phyloP scores from a whole-genome alignment of 768 basidiomycete species.

The Trametes villosa region DNA sequence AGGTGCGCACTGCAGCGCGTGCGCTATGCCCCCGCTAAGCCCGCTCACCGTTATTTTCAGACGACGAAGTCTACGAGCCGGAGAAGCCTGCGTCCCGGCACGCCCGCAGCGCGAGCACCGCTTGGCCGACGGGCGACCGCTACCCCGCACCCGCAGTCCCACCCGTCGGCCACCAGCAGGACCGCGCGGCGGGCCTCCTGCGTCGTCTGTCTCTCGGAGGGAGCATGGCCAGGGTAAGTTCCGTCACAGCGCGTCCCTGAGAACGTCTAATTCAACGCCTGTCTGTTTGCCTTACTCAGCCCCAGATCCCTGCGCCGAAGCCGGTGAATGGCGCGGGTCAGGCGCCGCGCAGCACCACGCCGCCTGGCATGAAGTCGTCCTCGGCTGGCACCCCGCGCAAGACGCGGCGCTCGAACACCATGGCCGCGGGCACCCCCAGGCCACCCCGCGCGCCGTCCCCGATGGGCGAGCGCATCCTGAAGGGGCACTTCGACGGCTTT shows the following conservation, averaged over 20 bases:
- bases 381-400: constrained; percentile 29
- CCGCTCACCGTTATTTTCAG: background rate
- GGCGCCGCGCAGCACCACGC: constrained; percentile 22
- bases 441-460: constrained; percentile 69
- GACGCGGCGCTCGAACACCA: constrained; percentile 63
- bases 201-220: constrained; percentile 75
- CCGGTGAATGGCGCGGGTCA: constrained; percentile 7
- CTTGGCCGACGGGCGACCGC: constrained; percentile 51
- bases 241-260: constrained; percentile 3
- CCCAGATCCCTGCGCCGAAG: constrained; percentile 21
- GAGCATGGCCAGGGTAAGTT: constrained; percentile 60
- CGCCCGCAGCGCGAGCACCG: constrained; percentile 61
- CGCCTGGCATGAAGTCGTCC: constrained; percentile 25
- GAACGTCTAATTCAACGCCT: constrained; percentile 34
- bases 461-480: constrained; percentile 90
- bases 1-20: constrained; percentile 53
- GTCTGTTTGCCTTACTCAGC: constrained; percentile 18
- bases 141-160: constrained; percentile 50
- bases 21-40: background rate
- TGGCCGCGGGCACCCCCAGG: constrained; percentile 52
- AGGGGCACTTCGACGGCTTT: constrained; percentile 91
- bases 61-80: constrained; percentile 25
- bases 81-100: constrained; percentile 22
- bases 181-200: constrained; percentile 72
- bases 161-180: constrained; percentile 51